phyloP scores from a whole-genome alignment of 192 early-diverging fungal genomes.

The Coemansia erecta region DNA sequence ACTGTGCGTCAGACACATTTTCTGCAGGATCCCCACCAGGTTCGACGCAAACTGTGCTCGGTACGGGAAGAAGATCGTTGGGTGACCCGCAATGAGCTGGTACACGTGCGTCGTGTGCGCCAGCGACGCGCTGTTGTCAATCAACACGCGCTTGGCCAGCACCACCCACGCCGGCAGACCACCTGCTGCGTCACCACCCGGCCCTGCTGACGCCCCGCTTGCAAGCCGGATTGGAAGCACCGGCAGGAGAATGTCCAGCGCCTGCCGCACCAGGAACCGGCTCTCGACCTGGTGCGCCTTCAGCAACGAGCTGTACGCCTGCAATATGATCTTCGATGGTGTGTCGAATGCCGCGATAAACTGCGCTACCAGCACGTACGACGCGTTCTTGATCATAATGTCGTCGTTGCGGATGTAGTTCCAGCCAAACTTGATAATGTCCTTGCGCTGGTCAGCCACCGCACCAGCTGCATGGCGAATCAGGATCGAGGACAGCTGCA shows the following conservation, averaged over 20 bases:
- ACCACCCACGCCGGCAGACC: slow-evolving; percentile 80
- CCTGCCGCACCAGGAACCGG: slow-evolving; percentile 86
- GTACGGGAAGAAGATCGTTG: slow-evolving; percentile 85
- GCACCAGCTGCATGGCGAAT: slow-evolving; percentile 72
- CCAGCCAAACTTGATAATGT: slow-evolving; percentile 97
- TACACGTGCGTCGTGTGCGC: slow-evolving; percentile 89
- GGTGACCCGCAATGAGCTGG: slow-evolving; percentile 84
- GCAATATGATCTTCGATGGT: slow-evolving; percentile 80
- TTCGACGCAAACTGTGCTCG: slow-evolving; percentile 88
- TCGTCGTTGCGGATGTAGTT: slow-evolving; percentile 82
- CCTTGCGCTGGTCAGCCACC: slow-evolving; percentile 76
- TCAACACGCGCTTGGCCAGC: slow-evolving; percentile 81
- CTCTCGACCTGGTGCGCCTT: slow-evolving; percentile 88
- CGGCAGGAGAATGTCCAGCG: slow-evolving; percentile 89
- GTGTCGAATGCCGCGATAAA: slow-evolving; percentile 95
- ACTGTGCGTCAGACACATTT: slow-evolving; percentile 81
- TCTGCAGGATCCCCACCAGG: slow-evolving; percentile 81
- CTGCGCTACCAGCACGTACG: slow-evolving; percentile 88
- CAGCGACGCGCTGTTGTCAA: slow-evolving; percentile 91
- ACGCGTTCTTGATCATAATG: slow-evolving; percentile 90
- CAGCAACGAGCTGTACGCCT: slow-evolving; percentile 85
- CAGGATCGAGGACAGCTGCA: slow-evolving; percentile 89
- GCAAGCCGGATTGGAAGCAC: slow-evolving; percentile 80
- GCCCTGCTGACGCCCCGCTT: slow-evolving; percentile 11
- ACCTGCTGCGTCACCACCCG: slow-evolving; percentile 5